Evolutionary conservation across 2,329 filamentous ascomycete species (phyloP).

Genomic region (Sclerotinia trifoliorum): DNA sequence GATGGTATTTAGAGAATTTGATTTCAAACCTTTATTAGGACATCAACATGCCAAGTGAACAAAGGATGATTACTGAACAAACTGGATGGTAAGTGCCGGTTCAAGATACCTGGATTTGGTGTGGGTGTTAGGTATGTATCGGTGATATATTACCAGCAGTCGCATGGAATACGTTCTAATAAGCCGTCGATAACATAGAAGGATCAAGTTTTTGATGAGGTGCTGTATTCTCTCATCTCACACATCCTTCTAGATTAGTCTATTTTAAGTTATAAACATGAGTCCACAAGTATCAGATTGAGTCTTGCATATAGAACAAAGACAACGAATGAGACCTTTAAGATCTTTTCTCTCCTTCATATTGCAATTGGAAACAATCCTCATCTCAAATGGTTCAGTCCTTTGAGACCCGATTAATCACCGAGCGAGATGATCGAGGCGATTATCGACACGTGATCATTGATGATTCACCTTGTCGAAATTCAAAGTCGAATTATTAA

Average conservation of each 20-base stretch:
- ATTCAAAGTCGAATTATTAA: no score
- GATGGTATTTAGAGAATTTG: background rate
- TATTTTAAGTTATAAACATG: background rate
- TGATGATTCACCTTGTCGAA: background rate
- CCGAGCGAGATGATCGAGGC: background rate
- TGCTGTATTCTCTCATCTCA: background rate
- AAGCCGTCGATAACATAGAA: background rate
- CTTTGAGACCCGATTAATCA: background rate
- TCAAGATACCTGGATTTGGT: background rate
- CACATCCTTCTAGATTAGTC: background rate
- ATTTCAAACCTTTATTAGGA: background rate
- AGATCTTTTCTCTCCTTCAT: background rate
- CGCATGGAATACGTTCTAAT: background rate
- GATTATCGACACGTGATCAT: background rate
- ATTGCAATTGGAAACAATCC: background rate
- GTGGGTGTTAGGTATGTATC: constrained; percentile 7
- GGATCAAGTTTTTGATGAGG: background rate
- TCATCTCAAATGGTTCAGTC: background rate
- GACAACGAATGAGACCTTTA: background rate
- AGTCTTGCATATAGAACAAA: background rate
- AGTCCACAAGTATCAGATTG: background rate
- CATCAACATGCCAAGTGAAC: background rate
- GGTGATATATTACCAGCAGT: background rate
- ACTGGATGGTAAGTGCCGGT: background rate
- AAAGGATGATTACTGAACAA: constrained; percentile 7